Evolutionary conservation across 768 basidiomycete genomes (phyloP), one percentile per base, ranked within the genome.

Genomic region (Dacryopinax primogenitus): DNA sequence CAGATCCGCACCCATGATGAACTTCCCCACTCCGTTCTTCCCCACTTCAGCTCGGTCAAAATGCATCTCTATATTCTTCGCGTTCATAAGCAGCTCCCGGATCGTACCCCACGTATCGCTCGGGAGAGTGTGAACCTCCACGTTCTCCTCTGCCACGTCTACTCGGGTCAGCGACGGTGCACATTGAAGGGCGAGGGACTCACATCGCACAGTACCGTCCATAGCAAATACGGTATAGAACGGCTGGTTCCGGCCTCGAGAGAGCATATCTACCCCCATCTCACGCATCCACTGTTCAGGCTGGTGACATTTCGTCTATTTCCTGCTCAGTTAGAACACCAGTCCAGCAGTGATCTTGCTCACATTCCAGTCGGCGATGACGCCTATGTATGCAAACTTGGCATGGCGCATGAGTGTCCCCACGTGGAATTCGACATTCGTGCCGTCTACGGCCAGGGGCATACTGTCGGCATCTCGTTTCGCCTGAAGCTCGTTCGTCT

Each of bases 221-320:
- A 33, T 51, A 21, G 64, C 64, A 32, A 34, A 35, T 21, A 62
- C 44, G 16, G 64, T 65, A 35, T 65, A 65, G 64, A 65, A 65
- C 6, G 64, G 64, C 26, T 65, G 64, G 26, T 65, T 23, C n/a
- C 64, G 64, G 23, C 64, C 64, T 21, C 64, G 44, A n/a, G 51
- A 21, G 15, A 65, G 41, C 15, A 58, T 21, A 58, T 65, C 64
- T 7, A 65, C 37, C 21, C 64, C 64, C 51, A 58, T 58, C 18
- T 58, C 51, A 21, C 51, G 51, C 51, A 58, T 58, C 51, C 51
- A 58, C 26, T 58, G 51, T 18, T 58, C 51, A 3, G 51, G 51
- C 21, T 58, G 51, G 9, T 58, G 26, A 18, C 51, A 58, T 21
- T 30, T 58, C 21, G 51, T 58, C 51, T 58, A 18, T 11, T 4